Base-by-base conservation (phyloP, 2,329 filamentous ascomycete genomes). In the Cryphonectria naterciae region DNA sequence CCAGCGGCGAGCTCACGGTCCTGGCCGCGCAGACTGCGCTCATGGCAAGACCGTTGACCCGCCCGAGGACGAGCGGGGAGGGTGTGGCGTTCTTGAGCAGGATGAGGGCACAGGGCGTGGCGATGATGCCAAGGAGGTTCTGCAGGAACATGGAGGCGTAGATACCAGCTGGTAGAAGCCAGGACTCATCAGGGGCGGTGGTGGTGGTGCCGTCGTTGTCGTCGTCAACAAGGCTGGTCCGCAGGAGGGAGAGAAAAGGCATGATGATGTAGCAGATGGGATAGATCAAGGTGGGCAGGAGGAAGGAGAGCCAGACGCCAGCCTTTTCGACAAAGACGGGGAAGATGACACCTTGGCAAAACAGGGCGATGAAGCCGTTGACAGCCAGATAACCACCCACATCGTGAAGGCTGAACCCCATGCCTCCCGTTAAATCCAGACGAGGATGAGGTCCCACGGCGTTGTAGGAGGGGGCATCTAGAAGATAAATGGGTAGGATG, bases 31-130 rank as follows among this genome's bases (percentile, higher is more conserved):
- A 92, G n/a, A 91, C 91, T 1, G 88, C 91, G 2, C 89, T 91
- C 72, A 92, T 92, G 64, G 91, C 91, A 11, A 93, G 81, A 0
- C 91, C 91, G 73, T 93, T 93, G 78, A 93, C 91, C 75, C 88
- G 90, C 1, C 91, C 91, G 22, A 93, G 83, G 6, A 88, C 86
- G 1, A 84, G 85, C 4, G 88, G 83, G 5, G 87, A 86, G 0
- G 91, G 90, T 4, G 89, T 88, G 1, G 91, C 89, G 80, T 93
- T 89, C 78, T 93, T 93, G 76, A 93, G 86, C 68, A 93, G 83
- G 72, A 93, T 93, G 37, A 93, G 83, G 0, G 91, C 85, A 11
- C 92, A 85, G 0, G 91, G 91, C 52, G 91, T 92, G 32, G 87
- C 88, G 49, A 93, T 84, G 74, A 93, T 92, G 10, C 89, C 90